These are phyloP conservation scores for Mortierella sp. DNA, from an alignment of 371 early-diverging fungal genomes.

Conservation along the genomic window DNA sequence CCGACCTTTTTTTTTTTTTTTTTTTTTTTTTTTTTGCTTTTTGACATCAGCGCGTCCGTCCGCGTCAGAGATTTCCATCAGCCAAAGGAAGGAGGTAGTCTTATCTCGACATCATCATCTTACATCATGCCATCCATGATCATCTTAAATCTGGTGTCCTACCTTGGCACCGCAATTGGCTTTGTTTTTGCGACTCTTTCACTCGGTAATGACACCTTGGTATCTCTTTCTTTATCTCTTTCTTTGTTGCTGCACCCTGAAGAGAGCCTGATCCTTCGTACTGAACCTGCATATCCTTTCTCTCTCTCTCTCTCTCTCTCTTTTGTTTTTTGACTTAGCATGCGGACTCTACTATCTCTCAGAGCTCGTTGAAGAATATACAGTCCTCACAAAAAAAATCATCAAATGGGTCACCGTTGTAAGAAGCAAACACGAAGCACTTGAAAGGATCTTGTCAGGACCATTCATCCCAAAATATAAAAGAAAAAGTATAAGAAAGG, in stretches of 20 bases:
- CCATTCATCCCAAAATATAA: no score
- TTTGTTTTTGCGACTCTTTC: slow-evolving; percentile 46
- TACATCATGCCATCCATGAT: slow-evolving; percentile 25
- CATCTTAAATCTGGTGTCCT: slow-evolving; percentile 38
- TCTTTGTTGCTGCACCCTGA: not conserved
- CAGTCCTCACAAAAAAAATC: slow-evolving; percentile 79
- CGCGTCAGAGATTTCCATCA: no score
- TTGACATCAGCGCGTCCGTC: no score
- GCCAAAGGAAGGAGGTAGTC: no score
- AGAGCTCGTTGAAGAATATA: slow-evolving; percentile 79
- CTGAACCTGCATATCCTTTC: no score
- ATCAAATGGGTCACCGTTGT: slow-evolving; percentile 77
- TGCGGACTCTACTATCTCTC: slow-evolving; percentile 78
- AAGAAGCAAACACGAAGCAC: slow-evolving; percentile 3
- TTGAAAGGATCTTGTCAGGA: not conserved
- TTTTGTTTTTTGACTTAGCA: slow-evolving; percentile 56
- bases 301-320: not conserved
- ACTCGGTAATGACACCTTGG: slow-evolving; percentile 22
- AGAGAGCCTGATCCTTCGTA: not conserved
- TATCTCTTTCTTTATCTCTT: no score
- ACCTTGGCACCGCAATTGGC: slow-evolving; percentile 34
- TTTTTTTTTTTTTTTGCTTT: not conserved
- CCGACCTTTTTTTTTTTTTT: not conserved
- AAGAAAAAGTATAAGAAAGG: no score
- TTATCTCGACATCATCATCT: no score